These are phyloP conservation scores for Fraxinus floribunda DNA, from an alignment of 305 asterid genomes.

Conservation along the genomic window DNA sequence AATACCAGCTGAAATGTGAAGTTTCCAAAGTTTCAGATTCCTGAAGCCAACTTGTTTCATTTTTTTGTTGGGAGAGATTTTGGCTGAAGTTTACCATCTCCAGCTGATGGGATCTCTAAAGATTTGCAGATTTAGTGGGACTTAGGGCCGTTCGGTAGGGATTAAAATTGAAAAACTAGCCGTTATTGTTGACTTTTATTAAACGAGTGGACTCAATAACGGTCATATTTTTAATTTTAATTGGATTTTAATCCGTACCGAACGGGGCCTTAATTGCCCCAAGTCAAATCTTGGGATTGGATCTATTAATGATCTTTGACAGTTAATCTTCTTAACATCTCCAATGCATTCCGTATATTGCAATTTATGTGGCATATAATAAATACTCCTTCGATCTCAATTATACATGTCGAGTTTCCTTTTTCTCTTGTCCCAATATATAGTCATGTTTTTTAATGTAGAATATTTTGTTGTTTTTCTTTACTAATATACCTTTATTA, in stretches of 20 bases:
- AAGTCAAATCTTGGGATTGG: neutral
- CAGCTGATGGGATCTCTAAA: neutral
- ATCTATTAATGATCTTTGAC: neutral
- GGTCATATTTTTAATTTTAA: too few relatives aligned
- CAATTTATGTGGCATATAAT: neutral
- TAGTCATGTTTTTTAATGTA: too few relatives aligned
- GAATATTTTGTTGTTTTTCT: too few relatives aligned
- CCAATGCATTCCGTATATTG: neutral
- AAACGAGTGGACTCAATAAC: too few relatives aligned
- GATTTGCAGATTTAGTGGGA: neutral
- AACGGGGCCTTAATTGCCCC: neutral
- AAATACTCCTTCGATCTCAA: too few relatives aligned
- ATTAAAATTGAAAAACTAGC: too few relatives aligned
- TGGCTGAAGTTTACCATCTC: neutral
- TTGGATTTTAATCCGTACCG: too few relatives aligned
- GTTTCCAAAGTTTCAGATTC: neutral
- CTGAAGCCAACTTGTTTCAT: neutral
- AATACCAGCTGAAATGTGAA: neutral
- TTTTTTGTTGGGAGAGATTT: neutral
- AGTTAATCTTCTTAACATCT: neutral
- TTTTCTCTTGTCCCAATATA: too few relatives aligned
- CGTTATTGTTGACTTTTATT: too few relatives aligned
- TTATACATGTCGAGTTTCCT: too few relatives aligned
- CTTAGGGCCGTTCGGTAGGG: too few relatives aligned
- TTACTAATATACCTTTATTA: too few relatives aligned